A percentile compares a stretch with the other conserved stretches of the same genome.
Conservation (phyloP, 2,329 filamentous ascomycete species). For the Ustilaginoidea virens region DNA sequence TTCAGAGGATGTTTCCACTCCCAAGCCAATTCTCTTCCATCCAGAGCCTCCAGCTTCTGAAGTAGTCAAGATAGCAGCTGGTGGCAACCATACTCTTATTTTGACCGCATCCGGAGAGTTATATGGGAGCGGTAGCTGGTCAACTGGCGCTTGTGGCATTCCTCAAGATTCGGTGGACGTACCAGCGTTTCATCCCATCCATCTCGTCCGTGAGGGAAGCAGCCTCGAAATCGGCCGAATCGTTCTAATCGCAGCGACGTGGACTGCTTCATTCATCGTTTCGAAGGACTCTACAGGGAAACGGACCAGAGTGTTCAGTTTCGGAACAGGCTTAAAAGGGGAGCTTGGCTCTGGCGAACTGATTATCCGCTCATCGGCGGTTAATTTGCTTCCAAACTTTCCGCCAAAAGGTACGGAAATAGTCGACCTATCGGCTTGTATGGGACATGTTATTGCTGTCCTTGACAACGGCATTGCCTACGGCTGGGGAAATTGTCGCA, state of each 20-base stretch:
- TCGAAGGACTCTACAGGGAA: conserved; percentile 25
- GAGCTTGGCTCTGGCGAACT: conserved; percentile 52
- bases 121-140: conserved; percentile 48
- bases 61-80: conserved; percentile 34
- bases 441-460: conserved; percentile 64
- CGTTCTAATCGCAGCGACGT: conserved; percentile 51
- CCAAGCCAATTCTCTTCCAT: conserved; percentile 45
- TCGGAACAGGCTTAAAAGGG: conserved; percentile 53
- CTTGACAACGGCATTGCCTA: conserved; percentile 62
- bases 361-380: conserved; percentile 30
- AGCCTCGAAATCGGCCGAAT: conserved; percentile 13
- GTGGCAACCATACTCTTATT: conserved; percentile 78
- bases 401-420: conserved; percentile 45
- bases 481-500: conserved; percentile 78
- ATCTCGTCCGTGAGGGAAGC: conserved; percentile 17
- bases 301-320: conserved; percentile 39
- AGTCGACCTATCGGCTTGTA: conserved; percentile 51
- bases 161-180: conserved; percentile 11
- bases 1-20: conserved; percentile 52
- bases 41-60: conserved; percentile 19
- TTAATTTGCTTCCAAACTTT: conserved; percentile 42
- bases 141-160: conserved; percentile 38
- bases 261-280: conserved; percentile 58
- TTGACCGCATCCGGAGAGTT: conserved; percentile 43
- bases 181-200: conserved; percentile 23